phyloP scores from a whole-genome alignment of 768 basidiomycete genomes.

The Obba rivulosa region DNA sequence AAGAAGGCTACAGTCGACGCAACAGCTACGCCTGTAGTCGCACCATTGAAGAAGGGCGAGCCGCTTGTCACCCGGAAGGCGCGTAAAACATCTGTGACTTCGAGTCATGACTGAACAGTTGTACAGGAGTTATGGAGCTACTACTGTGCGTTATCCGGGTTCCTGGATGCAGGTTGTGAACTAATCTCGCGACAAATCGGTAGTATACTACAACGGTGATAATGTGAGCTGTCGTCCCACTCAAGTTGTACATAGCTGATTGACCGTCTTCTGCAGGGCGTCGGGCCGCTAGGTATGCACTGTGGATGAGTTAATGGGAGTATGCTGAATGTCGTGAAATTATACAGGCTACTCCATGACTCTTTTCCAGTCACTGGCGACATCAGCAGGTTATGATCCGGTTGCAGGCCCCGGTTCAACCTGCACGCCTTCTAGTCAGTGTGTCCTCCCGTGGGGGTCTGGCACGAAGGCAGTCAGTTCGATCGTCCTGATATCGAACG shows the following conservation, averaged over 20 bases:
- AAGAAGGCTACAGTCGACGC: background rate
- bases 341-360: slow-evolving; percentile 56
- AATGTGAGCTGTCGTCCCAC: slow-evolving; percentile 44
- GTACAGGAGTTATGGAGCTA: slow-evolving; percentile 70
- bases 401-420: slow-evolving; percentile 63
- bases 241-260: background rate
- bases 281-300: slow-evolving; percentile 47
- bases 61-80: slow-evolving; percentile 60
- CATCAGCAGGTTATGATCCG: slow-evolving; percentile 71
- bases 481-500: slow-evolving; percentile 72
- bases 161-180: no score
- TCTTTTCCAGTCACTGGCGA: slow-evolving; percentile 67
- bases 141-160: slow-evolving; percentile 67
- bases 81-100: background rate
- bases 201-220: slow-evolving; percentile 81
- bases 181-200: background rate
- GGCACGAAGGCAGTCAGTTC: slow-evolving; percentile 74
- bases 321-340: background rate
- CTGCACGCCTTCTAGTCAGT: slow-evolving; percentile 66
- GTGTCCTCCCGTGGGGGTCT: slow-evolving; percentile 72
- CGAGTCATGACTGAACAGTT: background rate
- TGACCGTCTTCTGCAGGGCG: slow-evolving; percentile 40
- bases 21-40: background rate
- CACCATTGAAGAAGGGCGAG: slow-evolving; percentile 34
- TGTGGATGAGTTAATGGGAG: background rate